Base-by-base conservation (phyloP, 2,329 filamentous ascomycete genomes). In the Didymella keratinophila region DNA sequence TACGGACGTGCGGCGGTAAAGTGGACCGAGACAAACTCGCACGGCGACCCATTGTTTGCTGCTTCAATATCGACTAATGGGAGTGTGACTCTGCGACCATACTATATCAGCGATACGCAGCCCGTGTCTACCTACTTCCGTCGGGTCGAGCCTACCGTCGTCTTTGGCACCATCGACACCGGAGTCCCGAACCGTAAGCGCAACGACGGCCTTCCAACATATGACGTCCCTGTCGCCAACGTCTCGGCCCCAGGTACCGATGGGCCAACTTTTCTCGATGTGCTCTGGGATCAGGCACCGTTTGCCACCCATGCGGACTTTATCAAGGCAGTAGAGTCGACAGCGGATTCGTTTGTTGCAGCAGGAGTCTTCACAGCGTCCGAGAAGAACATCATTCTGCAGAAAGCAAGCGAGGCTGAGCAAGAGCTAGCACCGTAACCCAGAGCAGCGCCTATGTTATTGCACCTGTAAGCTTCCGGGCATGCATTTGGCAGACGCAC, bases 51-150 rank as follows among this genome's bases (percentile, higher is more conserved):
- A 2, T 1, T 52, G 8, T 52, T 52, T 23, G 7, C 42, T n/a
- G 12, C 50, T 10, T 30, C 23, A 3, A 25, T 18, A 1, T 37
- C 41, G 2, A 16, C 10, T 0, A 46, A 46, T 14, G 18, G 10
- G 1, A 52, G 28, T 3, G 23, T 52, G 11, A 30, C 14, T 7
- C 9, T 46, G 3, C 30, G 50, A 3, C 50, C 50, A 6, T 52
- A 52, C 32, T 52, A 52, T 16, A 46, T 52, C 50, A 52, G 50
- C 50, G 42, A 52, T 18, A 30, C 32, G 3, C 30, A 39, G 10
- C 21, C 50, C 2, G 50, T 52, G 4, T 52, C 50, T 14, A 28
- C 50, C 2, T 52, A 52, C 42, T 52, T 52, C 32, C 32, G 32
- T 3, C 50, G 50, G n/a, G 28, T 46, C 16, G 50, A 52, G 14